These are phyloP conservation scores for Cinnamomum chago DNA, from an alignment of 164 flowering plant species.

Conservation along the genomic window DNA sequence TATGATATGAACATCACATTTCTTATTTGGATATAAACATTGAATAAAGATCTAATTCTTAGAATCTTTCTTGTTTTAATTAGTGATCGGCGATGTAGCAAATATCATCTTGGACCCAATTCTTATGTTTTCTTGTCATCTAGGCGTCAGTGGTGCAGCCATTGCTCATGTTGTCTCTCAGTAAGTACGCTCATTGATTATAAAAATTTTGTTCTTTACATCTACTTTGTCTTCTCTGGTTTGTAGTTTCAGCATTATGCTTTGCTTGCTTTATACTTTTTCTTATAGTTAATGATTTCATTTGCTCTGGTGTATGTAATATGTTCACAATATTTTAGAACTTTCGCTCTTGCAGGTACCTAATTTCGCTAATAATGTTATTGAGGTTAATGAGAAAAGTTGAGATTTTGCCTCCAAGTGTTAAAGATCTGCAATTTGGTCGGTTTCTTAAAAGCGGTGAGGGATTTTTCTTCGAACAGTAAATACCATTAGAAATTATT, in stretches of 20 bases:
- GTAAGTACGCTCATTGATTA: constrained; percentile 40
- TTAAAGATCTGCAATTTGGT: constrained; percentile 54
- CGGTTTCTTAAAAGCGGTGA: constrained; percentile 85
- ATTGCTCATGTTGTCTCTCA: constrained; percentile 95
- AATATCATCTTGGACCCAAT: constrained; percentile 85
- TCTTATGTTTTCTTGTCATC: constrained; percentile 53
- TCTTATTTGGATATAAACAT: not conserved
- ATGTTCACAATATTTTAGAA: not conserved
- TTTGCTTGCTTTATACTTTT: too few species aligned
- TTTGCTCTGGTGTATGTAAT: not conserved
- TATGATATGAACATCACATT: not conserved
- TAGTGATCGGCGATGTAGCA: constrained; percentile 71
- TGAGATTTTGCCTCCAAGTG: constrained; percentile 66
- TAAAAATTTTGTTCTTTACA: not conserved
- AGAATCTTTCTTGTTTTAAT: constrained; percentile 1
- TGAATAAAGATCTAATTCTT: not conserved
- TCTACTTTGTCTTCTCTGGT: not conserved
- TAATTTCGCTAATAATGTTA: constrained; percentile 57
- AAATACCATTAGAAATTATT: too few species aligned
- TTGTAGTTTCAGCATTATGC: not conserved
- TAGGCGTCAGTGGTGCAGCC: constrained; percentile 95
- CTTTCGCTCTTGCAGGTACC: constrained; percentile 46
- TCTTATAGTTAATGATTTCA: too few species aligned
- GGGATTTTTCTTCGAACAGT: not conserved
- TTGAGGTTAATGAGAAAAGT: constrained; percentile 54